Evolutionary conservation across 805 yeast genomes (phyloP).

Genomic region (Yamadazyma sp.): DNA sequence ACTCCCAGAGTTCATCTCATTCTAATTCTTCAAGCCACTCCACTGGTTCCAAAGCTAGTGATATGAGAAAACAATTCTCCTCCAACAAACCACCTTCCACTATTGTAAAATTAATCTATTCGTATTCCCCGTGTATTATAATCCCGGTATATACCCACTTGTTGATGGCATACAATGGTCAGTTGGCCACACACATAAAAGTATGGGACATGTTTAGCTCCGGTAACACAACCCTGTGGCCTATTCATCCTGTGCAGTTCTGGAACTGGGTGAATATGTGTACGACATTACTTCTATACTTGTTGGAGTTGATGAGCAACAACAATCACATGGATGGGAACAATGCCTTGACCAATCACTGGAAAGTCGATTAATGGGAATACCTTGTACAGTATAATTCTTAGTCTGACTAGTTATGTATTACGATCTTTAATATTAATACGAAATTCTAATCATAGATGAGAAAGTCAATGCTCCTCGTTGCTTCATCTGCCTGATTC

Average conservation of each 20-base stretch:
- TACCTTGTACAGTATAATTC: constrained; percentile 1
- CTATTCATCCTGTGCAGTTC: constrained; percentile 83
- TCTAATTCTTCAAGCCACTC: constrained; percentile 14
- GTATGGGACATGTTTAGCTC: constrained; percentile 56
- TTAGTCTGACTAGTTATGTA: constrained; percentile 5
- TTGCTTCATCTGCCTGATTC: no score
- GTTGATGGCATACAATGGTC: constrained; percentile 84
- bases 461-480: no score
- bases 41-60: constrained; percentile 5
- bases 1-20: constrained; percentile 6
- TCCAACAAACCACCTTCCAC: constrained; percentile 26
- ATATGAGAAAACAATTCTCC: constrained; percentile 8
- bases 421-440: constrained; percentile 6
- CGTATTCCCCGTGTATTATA: constrained; percentile 90
- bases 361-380: constrained; percentile 36
- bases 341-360: constrained; percentile 43
- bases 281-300: constrained; percentile 74
- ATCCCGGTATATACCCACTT: constrained; percentile 95
- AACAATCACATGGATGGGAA: constrained; percentile 26
- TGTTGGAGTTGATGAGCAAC: constrained; percentile 64
- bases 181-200: constrained; percentile 60
- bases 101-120: constrained; percentile 61
- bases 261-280: constrained; percentile 97
- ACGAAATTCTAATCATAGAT: no score
- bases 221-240: constrained; percentile 22